Conservation (phyloP, 1,139 yeast genomes). For the Debaryomyces fabryi region DNA sequence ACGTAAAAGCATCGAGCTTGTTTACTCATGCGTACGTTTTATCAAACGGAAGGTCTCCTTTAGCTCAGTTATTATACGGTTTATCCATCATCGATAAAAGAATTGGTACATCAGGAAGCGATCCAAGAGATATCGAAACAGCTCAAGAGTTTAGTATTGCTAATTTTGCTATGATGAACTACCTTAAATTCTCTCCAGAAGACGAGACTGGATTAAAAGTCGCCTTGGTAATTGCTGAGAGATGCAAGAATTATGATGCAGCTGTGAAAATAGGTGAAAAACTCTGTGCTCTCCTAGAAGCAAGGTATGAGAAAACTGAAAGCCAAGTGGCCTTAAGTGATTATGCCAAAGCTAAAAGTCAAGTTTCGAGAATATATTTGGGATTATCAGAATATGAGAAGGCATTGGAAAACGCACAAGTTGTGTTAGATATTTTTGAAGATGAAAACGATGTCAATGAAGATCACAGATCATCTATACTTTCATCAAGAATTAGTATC, state of each 20-base stretch:
- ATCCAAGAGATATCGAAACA: slow-evolving; percentile 56
- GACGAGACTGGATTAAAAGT: slow-evolving; percentile 65
- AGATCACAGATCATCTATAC: slow-evolving; percentile 21
- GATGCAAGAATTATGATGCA: slow-evolving; percentile 61
- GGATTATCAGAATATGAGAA: slow-evolving; percentile 57
- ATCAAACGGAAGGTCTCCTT: slow-evolving; percentile 73
- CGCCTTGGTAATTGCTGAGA: slow-evolving; percentile 64
- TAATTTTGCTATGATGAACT: slow-evolving; percentile 71
- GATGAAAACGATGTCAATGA: slow-evolving; percentile 32
- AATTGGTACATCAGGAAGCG: slow-evolving; percentile 37
- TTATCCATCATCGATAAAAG: slow-evolving; percentile 53
- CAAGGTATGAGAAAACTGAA: slow-evolving; percentile 59
- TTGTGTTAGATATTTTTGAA: slow-evolving; percentile 54
- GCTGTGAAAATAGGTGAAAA: slow-evolving; percentile 54
- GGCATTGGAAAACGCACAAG: slow-evolving; percentile 65
- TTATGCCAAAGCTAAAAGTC: slow-evolving; percentile 65
- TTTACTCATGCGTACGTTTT: slow-evolving; percentile 79
- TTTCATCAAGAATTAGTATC: slow-evolving; percentile 67
- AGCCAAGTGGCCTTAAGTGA: slow-evolving; percentile 47
- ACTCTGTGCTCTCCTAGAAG: slow-evolving; percentile 56
- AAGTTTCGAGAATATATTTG: slow-evolving; percentile 67
- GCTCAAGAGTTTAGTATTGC: slow-evolving; percentile 71
- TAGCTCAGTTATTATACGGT: slow-evolving; percentile 75
- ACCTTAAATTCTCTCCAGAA: slow-evolving; percentile 66
- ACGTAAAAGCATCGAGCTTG: slow-evolving; percentile 51